These are phyloP conservation scores for Plantago coronopus DNA, from an alignment of 305 asterid species.

Conservation along the genomic window DNA sequence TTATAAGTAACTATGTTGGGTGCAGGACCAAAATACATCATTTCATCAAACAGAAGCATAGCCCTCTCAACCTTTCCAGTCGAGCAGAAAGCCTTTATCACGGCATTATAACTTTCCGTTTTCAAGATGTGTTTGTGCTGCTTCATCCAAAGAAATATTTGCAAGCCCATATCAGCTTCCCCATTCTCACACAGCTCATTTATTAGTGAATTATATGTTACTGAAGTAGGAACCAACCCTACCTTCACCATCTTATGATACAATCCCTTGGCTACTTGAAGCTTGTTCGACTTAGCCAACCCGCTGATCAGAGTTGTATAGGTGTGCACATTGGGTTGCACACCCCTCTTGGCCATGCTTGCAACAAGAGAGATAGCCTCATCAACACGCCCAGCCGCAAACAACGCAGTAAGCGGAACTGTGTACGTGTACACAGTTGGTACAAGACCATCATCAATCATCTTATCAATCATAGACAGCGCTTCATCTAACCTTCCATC, in stretches of 20 bases:
- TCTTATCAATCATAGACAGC: conserved; percentile 58
- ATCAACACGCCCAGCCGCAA: conserved; percentile 52
- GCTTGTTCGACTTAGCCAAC: conserved; percentile 49
- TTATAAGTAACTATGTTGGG: conserved; percentile 72
- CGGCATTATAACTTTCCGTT: conserved; percentile 59
- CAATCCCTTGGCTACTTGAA: conserved; percentile 73
- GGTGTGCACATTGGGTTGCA: conserved; percentile 63
- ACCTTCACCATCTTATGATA: conserved; percentile 76
- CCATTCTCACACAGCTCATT: conserved; percentile 53
- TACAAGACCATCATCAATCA: conserved; percentile 56
- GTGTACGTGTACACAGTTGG: conserved; percentile 76
- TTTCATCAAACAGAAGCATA: conserved; percentile 66
- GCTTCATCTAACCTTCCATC: conserved; percentile 66
- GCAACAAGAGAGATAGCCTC: conserved; percentile 64
- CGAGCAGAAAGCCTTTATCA: conserved; percentile 72
- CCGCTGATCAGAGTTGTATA: conserved; percentile 85
- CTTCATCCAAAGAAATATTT: conserved; percentile 60
- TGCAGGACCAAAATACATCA: conserved; percentile 64
- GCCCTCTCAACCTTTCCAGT: conserved; percentile 61
- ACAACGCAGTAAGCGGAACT: conserved; percentile 57
- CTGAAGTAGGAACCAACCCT: conserved; percentile 62
- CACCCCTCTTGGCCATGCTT: conserved; percentile 60
- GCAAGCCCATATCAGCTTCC: conserved; percentile 42
- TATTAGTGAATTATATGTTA: conserved; percentile 72
- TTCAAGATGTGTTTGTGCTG: conserved; percentile 43